Base-by-base conservation (phyloP, 306 rosid species). In the Hippophae tibetana region DNA sequence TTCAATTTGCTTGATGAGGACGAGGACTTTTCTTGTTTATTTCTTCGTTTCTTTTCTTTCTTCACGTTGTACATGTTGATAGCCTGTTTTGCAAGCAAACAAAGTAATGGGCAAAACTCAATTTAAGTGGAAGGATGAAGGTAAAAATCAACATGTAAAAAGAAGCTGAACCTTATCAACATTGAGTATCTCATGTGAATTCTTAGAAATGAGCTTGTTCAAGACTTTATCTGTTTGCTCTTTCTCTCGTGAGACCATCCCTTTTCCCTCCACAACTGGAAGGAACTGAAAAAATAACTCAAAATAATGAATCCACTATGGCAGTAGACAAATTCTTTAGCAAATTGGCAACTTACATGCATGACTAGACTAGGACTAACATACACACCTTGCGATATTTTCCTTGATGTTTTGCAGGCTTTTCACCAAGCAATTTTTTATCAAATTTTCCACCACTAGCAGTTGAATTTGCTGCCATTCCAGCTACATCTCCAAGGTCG, bases 391-490 rank as follows among this genome's bases (percentile, higher is more conserved):
- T 92, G 66, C 97, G 85, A 66, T 72, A 74, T 81, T 88, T 92
- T 75, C 95, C 95, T 72, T 78, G 42, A 66, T 92, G 93, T 65
- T 78, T 76, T 6, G 84, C 74, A 64, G 90, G 84, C 75, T 82
- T 92, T 77, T 92, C 97, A 8, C 99, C 99, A 0, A 78, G 64
- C 62, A 92, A 74, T 74, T 84, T 92, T 79, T 84, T 88, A 76
- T 92, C 99, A 69, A 88, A 92, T 64, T 92, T 92, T 43, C 99
- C 99, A 53, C 95, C 98, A 57, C 98, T 92, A 52, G 96, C 98
- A 8, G 96, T 88, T 27, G 99, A 74, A 59, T 86, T 75, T 80
- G 96, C 84, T 43, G 95, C 99, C 52, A 86, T 45, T 67, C 99
- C 96, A 11, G 99, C 96, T 13, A 84, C 89, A 69, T 63, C 75